These are phyloP conservation scores for Arthrobotrys entomopaga DNA, from an alignment of 2,329 filamentous ascomycete species.

Conservation along the genomic window DNA sequence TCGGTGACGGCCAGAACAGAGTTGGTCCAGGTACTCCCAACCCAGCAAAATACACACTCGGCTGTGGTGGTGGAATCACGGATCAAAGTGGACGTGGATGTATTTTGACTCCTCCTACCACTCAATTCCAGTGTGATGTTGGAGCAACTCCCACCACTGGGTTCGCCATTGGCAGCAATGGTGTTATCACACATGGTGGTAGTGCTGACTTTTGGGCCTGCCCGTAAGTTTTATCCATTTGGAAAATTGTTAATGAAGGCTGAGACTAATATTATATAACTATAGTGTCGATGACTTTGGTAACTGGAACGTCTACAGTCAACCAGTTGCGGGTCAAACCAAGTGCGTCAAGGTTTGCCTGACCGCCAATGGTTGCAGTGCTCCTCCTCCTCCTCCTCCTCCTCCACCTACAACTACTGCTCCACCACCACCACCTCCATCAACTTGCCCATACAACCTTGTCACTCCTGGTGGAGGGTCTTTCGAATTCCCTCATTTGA, in stretches of 20 bases:
- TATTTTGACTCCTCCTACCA: constrained; percentile 71
- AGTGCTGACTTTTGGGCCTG: constrained; percentile 71
- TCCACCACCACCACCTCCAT: constrained; percentile 39
- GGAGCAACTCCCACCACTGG: constrained; percentile 67
- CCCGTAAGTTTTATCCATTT: constrained; percentile 64
- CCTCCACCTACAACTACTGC: background rate
- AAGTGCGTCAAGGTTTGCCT: constrained; percentile 68
- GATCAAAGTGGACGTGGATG: constrained; percentile 71
- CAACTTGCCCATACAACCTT: constrained; percentile 62
- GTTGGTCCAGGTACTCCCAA: constrained; percentile 66
- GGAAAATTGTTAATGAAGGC: background rate
- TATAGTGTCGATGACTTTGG: constrained; percentile 59
- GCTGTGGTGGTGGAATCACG: constrained; percentile 67
- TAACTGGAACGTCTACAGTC: constrained; percentile 69
- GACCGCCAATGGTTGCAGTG: constrained; percentile 62
- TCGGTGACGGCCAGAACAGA: constrained; percentile 72
- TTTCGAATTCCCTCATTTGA: constrained; percentile 71
- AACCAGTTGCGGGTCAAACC: constrained; percentile 62
- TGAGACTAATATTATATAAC: background rate
- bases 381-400: constrained; percentile 42
- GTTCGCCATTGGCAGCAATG: constrained; percentile 69
- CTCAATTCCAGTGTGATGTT: constrained; percentile 71
- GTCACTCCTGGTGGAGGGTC: constrained; percentile 63
- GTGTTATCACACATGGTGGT: constrained; percentile 67
- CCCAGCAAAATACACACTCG: constrained; percentile 68